phyloP scores from a whole-genome alignment of 352 stramenopile genomes.

The Phytophthora brassicae region DNA sequence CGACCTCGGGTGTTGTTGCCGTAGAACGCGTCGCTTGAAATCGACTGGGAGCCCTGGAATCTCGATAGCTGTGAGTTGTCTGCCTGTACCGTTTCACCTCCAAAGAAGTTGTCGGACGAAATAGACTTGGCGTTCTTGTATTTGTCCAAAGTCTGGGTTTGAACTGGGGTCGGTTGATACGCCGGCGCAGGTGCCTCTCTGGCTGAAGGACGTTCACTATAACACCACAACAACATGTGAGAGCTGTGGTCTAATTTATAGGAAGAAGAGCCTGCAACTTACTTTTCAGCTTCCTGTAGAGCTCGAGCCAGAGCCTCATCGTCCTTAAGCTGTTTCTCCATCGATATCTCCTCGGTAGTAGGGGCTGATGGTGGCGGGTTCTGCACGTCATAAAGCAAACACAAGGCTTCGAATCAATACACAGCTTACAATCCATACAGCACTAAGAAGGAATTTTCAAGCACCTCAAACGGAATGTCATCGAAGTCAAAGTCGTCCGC shows the following conservation, averaged over 20 bases:
- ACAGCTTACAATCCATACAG: neutral
- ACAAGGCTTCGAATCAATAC: neutral
- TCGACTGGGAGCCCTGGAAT: slow-evolving; percentile 82
- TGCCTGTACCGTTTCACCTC: slow-evolving; percentile 52
- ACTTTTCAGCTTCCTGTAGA: slow-evolving; percentile 82
- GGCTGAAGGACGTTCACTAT: slow-evolving; percentile 30
- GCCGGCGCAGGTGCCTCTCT: slow-evolving; percentile 11
- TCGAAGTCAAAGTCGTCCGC: slow-evolving; percentile 87
- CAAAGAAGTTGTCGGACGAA: slow-evolving; percentile 90
- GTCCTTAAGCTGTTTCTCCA: slow-evolving; percentile 85
- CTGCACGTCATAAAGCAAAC: slow-evolving; percentile 25
- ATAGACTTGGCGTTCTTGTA: slow-evolving; percentile 93
- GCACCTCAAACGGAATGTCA: slow-evolving; percentile 84
- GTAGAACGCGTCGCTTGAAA: slow-evolving; percentile 89
- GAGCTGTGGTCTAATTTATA: neutral
- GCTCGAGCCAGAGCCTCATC: slow-evolving; percentile 83
- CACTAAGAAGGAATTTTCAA: neutral
- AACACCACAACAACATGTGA: neutral
- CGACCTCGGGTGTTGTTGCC: slow-evolving; percentile 55
- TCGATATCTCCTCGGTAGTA: slow-evolving; percentile 28
- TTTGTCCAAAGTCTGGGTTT: slow-evolving; percentile 81
- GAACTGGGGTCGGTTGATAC: slow-evolving; percentile 27
- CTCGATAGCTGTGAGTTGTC: slow-evolving; percentile 69
- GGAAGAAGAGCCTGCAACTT: slow-evolving; percentile 16
- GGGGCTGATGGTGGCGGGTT: slow-evolving; percentile 63